Percentiles rank a stretch among this genome's conserved stretches.
These are phyloP conservation scores for Phytophthora tubulina DNA, from an alignment of 352 stramenopile genomes.

Conservation along the genomic window DNA sequence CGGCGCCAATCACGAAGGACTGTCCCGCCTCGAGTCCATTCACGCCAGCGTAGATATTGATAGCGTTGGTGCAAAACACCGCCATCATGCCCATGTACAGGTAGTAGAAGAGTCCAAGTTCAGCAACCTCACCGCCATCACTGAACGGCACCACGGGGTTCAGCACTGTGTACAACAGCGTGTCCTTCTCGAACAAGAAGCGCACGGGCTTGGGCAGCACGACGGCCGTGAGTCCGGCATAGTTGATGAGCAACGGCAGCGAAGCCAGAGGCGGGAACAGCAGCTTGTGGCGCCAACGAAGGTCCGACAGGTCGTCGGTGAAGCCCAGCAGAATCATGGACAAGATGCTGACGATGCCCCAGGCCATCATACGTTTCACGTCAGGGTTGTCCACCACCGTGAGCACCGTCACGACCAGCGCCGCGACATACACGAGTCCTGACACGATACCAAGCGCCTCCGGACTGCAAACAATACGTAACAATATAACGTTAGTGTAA, in stretches of 20 bases:
- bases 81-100: slow-evolving; percentile 99
- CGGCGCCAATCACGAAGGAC: slow-evolving; percentile 92
- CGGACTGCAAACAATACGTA: slow-evolving; percentile 51
- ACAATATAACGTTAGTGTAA: background rate
- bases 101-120: slow-evolving; percentile 96
- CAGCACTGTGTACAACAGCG: slow-evolving; percentile 64
- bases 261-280: slow-evolving; percentile 96
- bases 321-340: slow-evolving; percentile 95
- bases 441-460: slow-evolving; percentile 91
- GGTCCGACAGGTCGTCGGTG: slow-evolving; percentile 97
- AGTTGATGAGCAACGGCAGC: slow-evolving; percentile 97
- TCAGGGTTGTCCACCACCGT: slow-evolving; percentile 72
- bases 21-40: slow-evolving; percentile 99
- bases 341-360: slow-evolving; percentile 83
- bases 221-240: slow-evolving; percentile 95
- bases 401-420: slow-evolving; percentile 76
- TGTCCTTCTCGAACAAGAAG: slow-evolving; percentile 77
- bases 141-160: slow-evolving; percentile 74
- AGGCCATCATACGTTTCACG: slow-evolving; percentile 83
- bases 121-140: slow-evolving; percentile 88
- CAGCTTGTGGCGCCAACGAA: slow-evolving; percentile 97
- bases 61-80: slow-evolving; percentile 99
- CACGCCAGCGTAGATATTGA: slow-evolving; percentile 99
- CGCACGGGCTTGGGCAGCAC: slow-evolving; percentile 92
- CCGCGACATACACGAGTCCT: slow-evolving; percentile 83